Conservation (phyloP, 345 rosid species). For the Linum trigynum region DNA sequence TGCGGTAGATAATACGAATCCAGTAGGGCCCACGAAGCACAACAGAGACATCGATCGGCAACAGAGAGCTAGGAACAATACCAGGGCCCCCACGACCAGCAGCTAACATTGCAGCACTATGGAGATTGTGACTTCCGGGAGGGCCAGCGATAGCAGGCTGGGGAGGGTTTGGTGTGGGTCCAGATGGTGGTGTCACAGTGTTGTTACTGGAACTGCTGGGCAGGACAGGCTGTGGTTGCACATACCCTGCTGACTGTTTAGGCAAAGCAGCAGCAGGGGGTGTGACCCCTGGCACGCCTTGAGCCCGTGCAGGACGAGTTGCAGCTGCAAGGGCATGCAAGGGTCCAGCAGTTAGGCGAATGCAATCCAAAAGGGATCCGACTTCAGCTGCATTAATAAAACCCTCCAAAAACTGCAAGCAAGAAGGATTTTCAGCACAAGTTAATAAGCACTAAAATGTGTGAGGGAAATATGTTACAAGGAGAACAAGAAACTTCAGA, state of each 20-base stretch:
- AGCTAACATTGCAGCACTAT: slow-evolving; percentile 69
- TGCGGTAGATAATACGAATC: slow-evolving; percentile 92
- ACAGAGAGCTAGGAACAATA: slow-evolving; percentile 91
- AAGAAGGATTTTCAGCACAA: background rate
- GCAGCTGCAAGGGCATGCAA: slow-evolving; percentile 94
- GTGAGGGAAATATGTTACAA: too few species aligned
- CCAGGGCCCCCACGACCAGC: slow-evolving; percentile 92
- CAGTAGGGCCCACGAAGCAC: slow-evolving; percentile 98
- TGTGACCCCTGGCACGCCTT: slow-evolving; percentile 48
- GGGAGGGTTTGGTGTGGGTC: slow-evolving; percentile 36
- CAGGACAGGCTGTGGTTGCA: slow-evolving; percentile 48
- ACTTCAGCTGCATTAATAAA: slow-evolving; percentile 95
- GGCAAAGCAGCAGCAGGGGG: slow-evolving; percentile 39
- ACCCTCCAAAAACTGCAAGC: slow-evolving; percentile 69
- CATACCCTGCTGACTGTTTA: slow-evolving; percentile 48
- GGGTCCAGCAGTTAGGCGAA: slow-evolving; percentile 95
- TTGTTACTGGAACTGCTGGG: slow-evolving; percentile 36
- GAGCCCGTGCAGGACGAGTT: slow-evolving; percentile 93
- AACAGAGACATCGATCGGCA: slow-evolving; percentile 98
- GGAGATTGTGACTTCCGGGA: slow-evolving; percentile 53
- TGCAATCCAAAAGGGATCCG: slow-evolving; percentile 93
- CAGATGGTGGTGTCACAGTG: slow-evolving; percentile 33
- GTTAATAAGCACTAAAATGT: background rate
- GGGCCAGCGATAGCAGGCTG: slow-evolving; percentile 40
- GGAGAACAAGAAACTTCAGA: too few species aligned